These are phyloP conservation scores for Suillus discolor DNA, from an alignment of 768 basidiomycete genomes.

Conservation along the genomic window DNA sequence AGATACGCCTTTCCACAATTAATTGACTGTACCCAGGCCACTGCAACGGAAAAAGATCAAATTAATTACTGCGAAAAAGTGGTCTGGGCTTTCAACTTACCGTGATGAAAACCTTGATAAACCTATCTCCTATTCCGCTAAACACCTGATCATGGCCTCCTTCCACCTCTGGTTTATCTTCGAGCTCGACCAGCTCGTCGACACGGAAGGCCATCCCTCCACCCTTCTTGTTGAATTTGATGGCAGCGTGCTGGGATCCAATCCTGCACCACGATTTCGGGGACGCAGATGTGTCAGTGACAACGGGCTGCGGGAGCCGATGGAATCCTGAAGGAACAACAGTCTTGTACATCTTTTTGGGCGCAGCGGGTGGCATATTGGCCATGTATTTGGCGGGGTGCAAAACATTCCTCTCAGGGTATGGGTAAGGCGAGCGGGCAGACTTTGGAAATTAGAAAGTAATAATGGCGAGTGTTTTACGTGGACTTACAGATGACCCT, in stretches of 20 bases:
- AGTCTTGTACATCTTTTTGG: conserved; percentile 12
- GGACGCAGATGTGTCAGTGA: conserved; percentile 14
- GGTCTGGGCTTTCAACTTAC: conserved; percentile 24
- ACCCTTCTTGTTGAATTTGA: conserved; percentile 34
- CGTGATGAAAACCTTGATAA: conserved; percentile 37
- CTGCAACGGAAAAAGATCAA: conserved; percentile 25
- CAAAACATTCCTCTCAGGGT: conserved; percentile 31
- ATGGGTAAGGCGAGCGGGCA: conserved; percentile 27
- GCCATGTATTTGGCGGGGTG: conserved; percentile 23
- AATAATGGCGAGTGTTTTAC: neutral
- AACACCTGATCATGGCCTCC: conserved; percentile 25
- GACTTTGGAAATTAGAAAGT: conserved; percentile 13
- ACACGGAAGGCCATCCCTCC: conserved; percentile 30
- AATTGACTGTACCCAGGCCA: conserved; percentile 52
- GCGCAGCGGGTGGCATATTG: conserved; percentile 9
- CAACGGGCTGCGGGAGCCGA: conserved; percentile 16
- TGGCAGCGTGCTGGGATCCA: conserved; percentile 23
- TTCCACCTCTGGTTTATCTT: conserved; percentile 28
- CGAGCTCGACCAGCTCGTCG: conserved; percentile 24
- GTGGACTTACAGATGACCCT: conserved; percentile 13
- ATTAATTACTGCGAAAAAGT: conserved; percentile 5
- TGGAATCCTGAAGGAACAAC: conserved; percentile 24
- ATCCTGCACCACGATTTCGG: conserved; percentile 1
- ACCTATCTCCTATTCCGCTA: conserved; percentile 22
- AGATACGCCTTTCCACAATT: conserved; percentile 40